Evolutionary conservation across 495 filamentous ascomycete species (phyloP).

Genomic region (Penicillium odoratum): DNA sequence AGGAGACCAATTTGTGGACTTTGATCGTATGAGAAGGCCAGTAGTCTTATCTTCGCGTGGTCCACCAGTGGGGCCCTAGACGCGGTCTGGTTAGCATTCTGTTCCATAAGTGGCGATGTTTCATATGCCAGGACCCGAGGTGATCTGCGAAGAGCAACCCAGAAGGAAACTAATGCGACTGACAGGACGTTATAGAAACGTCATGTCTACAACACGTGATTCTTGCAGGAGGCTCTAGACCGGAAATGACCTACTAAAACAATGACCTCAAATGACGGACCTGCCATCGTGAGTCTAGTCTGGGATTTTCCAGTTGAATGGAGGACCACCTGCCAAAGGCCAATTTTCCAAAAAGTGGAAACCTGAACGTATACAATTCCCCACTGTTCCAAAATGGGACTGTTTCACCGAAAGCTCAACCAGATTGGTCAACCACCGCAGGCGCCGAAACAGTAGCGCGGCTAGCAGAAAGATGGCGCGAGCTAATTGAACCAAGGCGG

Average conservation of each 20-base stretch:
- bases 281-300: conserved; percentile 15
- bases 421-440: conserved; percentile 3
- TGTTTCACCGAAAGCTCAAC: conserved; percentile 10
- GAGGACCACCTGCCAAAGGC: background rate
- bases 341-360: background rate
- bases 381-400: conserved; percentile 1
- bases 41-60: conserved; percentile 88
- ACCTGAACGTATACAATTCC: background rate
- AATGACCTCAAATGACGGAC: conserved; percentile 71
- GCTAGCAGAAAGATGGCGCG: conserved; percentile 2
- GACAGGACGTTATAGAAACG: conserved; percentile 7
- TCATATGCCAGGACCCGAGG: conserved; percentile 26
- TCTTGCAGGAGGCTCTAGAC: conserved; percentile 1
- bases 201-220: background rate
- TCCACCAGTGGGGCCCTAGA: conserved; percentile 84
- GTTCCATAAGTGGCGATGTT: conserved; percentile 6
- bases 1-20: conserved; percentile 71
- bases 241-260: conserved; percentile 64
- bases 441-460: background rate
- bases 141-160: background rate
- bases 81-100: conserved; percentile 22
- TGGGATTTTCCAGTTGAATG: background rate
- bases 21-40: conserved; percentile 81
- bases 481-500: conserved; percentile 1
- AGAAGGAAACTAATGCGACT: background rate